Conservation (phyloP, 805 yeast genomes). For the Lachancea fermentati region DNA sequence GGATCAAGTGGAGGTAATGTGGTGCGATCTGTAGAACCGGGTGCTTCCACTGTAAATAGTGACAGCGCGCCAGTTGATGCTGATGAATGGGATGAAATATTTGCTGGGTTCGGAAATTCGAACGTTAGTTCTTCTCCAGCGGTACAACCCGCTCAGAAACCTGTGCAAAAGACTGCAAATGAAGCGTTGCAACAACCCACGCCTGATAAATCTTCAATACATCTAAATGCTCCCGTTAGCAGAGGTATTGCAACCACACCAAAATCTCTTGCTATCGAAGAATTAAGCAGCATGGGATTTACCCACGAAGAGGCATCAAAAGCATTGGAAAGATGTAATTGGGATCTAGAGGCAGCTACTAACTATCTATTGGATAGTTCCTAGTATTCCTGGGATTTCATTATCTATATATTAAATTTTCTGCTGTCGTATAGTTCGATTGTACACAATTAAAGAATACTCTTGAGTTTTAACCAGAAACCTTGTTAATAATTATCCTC, state of each 20-base stretch:
- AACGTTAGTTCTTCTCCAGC: conserved; percentile 6
- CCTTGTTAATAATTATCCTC: conserved; percentile 5
- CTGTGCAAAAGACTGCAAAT: conserved; percentile 15
- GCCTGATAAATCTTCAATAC: conserved; percentile 5
- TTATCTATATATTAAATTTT: not conserved
- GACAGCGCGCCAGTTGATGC: conserved; percentile 30
- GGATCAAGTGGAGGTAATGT: conserved; percentile 9
- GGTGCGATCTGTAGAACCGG: conserved; percentile 1
- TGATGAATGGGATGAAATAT: conserved; percentile 93
- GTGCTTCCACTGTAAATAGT: conserved; percentile 1
- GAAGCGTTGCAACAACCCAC: conserved; percentile 15
- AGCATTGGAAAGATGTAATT: conserved; percentile 63
- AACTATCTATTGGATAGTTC: conserved; percentile 75
- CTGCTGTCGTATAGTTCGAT: not conserved
- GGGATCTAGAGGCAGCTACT: conserved; percentile 84
- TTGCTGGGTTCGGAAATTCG: conserved; percentile 72
- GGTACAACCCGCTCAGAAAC: conserved; percentile 7
- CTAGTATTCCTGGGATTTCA: conserved; percentile 18
- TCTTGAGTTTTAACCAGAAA: too few relatives aligned
- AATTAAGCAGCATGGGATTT: conserved; percentile 88
- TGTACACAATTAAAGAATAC: too few relatives aligned
- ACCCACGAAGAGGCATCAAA: conserved; percentile 53
- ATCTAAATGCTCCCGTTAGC: conserved; percentile 11
- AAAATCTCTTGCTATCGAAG: conserved; percentile 58
- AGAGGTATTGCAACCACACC: conserved; percentile 40